Conservation (phyloP, 805 yeast species). For the Saccharomycopsis fodiens region DNA sequence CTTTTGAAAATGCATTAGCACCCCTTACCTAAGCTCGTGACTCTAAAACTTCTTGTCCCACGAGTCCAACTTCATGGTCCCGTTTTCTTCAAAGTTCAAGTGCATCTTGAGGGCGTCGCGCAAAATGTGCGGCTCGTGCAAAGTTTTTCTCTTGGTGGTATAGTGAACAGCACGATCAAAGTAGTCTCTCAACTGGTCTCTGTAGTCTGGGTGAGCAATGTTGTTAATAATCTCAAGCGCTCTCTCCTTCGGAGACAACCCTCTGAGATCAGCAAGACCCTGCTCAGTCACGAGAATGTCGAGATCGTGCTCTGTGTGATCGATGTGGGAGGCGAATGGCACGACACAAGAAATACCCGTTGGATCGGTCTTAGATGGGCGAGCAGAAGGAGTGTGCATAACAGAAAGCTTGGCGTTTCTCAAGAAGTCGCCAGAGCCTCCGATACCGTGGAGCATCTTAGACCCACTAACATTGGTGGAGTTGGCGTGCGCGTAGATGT, state of each 20-base stretch:
- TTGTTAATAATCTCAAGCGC: conserved; percentile 77
- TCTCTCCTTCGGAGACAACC: conserved; percentile 89
- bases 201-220: conserved; percentile 92
- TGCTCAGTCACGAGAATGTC: conserved; percentile 91
- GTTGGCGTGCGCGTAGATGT: conserved; percentile 96
- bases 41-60: conserved; percentile 46
- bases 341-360: conserved; percentile 94
- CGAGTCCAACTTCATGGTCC: conserved; percentile 86
- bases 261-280: conserved; percentile 95
- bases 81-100: conserved; percentile 78
- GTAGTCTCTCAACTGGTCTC: conserved; percentile 77
- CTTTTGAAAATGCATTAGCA: too few species aligned
- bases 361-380: conserved; percentile 88
- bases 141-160: conserved; percentile 61
- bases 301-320: conserved; percentile 96
- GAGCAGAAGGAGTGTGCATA: conserved; percentile 96
- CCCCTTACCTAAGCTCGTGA: too few species aligned
- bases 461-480: conserved; percentile 96
- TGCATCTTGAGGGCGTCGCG: conserved; percentile 93
- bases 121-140: conserved; percentile 93
- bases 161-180: conserved; percentile 73
- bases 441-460: conserved; percentile 94
- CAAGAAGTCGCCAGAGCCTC: conserved; percentile 95
- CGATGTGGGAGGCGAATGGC: conserved; percentile 91
- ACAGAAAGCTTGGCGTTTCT: conserved; percentile 93